Conservation (phyloP, 805 yeast species). For the Teunomyces lycoperdinae region DNA sequence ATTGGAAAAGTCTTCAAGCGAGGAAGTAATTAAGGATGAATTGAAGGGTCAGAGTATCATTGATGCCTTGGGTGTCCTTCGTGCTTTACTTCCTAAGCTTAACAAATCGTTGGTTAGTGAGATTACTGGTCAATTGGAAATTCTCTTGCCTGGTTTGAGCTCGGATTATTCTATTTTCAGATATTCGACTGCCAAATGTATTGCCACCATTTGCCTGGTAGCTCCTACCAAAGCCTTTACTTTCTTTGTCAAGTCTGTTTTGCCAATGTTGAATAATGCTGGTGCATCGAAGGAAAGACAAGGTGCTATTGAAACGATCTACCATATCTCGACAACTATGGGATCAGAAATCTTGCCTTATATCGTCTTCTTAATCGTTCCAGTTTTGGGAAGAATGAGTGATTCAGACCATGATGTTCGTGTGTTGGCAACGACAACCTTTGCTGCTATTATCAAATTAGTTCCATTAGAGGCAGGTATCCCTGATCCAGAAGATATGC, state of each 20-base stretch:
- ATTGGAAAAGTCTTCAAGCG: conserved; percentile 24
- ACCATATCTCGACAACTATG: conserved; percentile 82
- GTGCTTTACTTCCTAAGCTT: conserved; percentile 69
- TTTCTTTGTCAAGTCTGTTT: conserved; percentile 66
- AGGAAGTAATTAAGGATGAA: conserved; percentile 35
- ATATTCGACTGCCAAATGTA: conserved; percentile 85
- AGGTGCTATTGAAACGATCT: conserved; percentile 90
- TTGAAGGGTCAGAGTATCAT: conserved; percentile 73
- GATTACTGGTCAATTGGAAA: conserved; percentile 40
- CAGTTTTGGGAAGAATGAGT: conserved; percentile 96
- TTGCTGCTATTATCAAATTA: conserved; percentile 90
- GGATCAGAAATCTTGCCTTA: conserved; percentile 89
- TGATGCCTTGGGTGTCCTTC: conserved; percentile 79
- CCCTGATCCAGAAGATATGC: conserved; percentile 91
- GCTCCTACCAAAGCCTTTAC: conserved; percentile 73
- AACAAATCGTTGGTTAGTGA: conserved; percentile 46
- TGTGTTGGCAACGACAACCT: conserved; percentile 87
- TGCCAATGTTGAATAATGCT: conserved; percentile 81
- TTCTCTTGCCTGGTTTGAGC: conserved; percentile 53
- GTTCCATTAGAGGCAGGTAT: conserved; percentile 98
- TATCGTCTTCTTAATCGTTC: conserved; percentile 92
- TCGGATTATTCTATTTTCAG: conserved; percentile 81
- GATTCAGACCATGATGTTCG: conserved; percentile 89
- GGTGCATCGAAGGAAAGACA: conserved; percentile 71
- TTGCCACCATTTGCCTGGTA: conserved; percentile 73